Conservation (phyloP, 2,329 filamentous ascomycete species). For the Colletotrichum sp. region DNA sequence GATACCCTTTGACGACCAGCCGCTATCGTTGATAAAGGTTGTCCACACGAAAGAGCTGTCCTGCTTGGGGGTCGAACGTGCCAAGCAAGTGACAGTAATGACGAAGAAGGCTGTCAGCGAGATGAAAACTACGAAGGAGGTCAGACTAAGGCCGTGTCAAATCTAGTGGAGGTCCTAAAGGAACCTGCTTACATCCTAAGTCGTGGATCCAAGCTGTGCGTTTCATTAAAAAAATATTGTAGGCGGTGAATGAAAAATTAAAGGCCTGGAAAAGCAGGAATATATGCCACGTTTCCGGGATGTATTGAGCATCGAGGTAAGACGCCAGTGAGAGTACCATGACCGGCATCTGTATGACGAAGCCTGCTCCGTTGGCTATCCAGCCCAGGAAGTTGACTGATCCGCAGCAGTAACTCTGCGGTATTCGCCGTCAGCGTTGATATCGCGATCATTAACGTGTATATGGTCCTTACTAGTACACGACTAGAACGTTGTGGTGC, state of each 20-base stretch:
- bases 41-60: conserved; percentile 30
- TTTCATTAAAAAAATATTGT: conserved; percentile 11
- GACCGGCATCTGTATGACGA: conserved; percentile 14
- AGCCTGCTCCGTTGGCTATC: conserved; percentile 12
- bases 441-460: rapidly evolving
- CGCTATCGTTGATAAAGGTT: conserved; percentile 31
- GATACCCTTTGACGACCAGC: conserved; percentile 31
- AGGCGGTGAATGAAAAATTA: background rate
- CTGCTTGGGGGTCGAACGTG: conserved; percentile 9
- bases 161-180: background rate
- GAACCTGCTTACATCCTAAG: background rate
- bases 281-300: conserved; percentile 7
- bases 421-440: rapidly evolving
- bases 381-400: conserved; percentile 8
- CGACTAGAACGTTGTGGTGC: conserved; percentile 22
- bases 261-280: conserved; percentile 4
- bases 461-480: background rate
- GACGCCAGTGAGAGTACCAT: background rate
- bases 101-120: conserved; percentile 28
- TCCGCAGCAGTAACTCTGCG: conserved; percentile 5
- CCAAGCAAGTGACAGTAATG: conserved; percentile 33
- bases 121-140: background rate
- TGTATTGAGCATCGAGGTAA: background rate
- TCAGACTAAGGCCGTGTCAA: background rate
- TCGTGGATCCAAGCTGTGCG: conserved; percentile 3